A percentile compares a stretch with the other conserved stretches of the same genome.
These are phyloP conservation scores for Asparagopsis taxiformis DNA, from an alignment of 31 red algal species.

Conservation along the genomic window DNA sequence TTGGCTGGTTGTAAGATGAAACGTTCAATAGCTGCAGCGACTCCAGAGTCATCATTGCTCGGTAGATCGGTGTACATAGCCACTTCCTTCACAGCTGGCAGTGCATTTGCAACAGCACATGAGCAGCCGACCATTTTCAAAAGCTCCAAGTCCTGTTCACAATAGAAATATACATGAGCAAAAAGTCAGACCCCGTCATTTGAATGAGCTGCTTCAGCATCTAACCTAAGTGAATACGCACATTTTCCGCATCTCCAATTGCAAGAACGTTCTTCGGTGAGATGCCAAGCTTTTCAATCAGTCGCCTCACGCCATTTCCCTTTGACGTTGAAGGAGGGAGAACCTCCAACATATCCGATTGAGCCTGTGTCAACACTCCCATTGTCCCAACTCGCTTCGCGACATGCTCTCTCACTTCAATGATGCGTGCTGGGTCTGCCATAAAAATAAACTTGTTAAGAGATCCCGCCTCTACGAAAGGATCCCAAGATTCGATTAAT, in stretches of 20 bases:
- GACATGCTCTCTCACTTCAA: slow-evolving; percentile 56
- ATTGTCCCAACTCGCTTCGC: slow-evolving; percentile 35
- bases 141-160: slow-evolving; percentile 69
- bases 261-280: slow-evolving; percentile 63
- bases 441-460: slow-evolving; percentile 93
- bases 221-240: not conserved
- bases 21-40: slow-evolving; percentile 65
- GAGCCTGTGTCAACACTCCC: slow-evolving; percentile 76
- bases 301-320: slow-evolving; percentile 65
- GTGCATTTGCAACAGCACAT: slow-evolving; percentile 78
- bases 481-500: slow-evolving; percentile 47
- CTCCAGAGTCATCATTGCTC: slow-evolving; percentile 70
- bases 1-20: slow-evolving; percentile 37
- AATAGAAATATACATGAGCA: not conserved
- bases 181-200: not conserved
- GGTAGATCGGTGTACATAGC: slow-evolving; percentile 46
- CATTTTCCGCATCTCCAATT: slow-evolving; percentile 95
- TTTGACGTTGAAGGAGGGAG: slow-evolving; percentile 80
- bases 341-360: slow-evolving; percentile 88
- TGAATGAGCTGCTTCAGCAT: not conserved
- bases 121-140: slow-evolving; percentile 65
- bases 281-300: slow-evolving; percentile 59
- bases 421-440: slow-evolving; percentile 41
- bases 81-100: slow-evolving; percentile 62
- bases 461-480: slow-evolving; percentile 16